Conservation (phyloP, 2,329 filamentous ascomycete genomes). For the Aschersonia sp. region DNA sequence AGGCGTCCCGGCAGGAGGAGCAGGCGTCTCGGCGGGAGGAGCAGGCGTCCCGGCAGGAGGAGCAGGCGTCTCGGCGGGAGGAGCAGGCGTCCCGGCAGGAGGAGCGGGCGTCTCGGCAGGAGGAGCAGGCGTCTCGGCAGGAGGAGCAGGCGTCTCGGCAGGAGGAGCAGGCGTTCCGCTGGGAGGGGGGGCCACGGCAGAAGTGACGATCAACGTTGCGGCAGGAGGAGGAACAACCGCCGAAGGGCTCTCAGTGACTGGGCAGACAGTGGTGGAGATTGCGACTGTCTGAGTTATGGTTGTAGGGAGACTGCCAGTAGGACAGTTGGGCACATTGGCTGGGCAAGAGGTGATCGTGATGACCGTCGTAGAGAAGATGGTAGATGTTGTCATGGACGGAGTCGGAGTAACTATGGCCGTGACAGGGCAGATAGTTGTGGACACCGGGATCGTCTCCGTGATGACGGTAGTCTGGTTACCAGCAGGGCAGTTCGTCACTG, state of each 20-base stretch:
- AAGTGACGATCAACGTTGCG: neutral
- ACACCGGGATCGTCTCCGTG: slow-evolving; percentile 17
- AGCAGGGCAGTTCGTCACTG: slow-evolving; percentile 16
- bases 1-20: no score
- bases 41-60: no score
- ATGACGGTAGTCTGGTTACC: slow-evolving; percentile 10
- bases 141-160: neutral
- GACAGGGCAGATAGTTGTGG: slow-evolving; percentile 29
- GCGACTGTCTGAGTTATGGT: slow-evolving; percentile 15
- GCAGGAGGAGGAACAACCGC: neutral
- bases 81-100: neutral
- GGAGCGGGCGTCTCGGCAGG: neutral
- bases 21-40: no score
- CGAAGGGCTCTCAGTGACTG: neutral
- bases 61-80: no score
- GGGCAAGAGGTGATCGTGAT: slow-evolving; percentile 18
- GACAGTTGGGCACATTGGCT: slow-evolving; percentile 15
- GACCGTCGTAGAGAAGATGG: slow-evolving; percentile 3
- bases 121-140: neutral
- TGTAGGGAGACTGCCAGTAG: slow-evolving; percentile 15
- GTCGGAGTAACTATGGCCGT: slow-evolving; percentile 6
- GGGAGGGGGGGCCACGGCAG: neutral
- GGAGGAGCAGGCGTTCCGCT: neutral
- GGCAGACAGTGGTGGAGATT: slow-evolving; percentile 6
- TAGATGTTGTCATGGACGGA: neutral